A percentile compares a stretch with the other conserved stretches of the same genome.
Evolutionary conservation across 2,329 filamentous ascomycete genomes (phyloP).

Genomic region (Pseudogymnoascus sp.): DNA sequence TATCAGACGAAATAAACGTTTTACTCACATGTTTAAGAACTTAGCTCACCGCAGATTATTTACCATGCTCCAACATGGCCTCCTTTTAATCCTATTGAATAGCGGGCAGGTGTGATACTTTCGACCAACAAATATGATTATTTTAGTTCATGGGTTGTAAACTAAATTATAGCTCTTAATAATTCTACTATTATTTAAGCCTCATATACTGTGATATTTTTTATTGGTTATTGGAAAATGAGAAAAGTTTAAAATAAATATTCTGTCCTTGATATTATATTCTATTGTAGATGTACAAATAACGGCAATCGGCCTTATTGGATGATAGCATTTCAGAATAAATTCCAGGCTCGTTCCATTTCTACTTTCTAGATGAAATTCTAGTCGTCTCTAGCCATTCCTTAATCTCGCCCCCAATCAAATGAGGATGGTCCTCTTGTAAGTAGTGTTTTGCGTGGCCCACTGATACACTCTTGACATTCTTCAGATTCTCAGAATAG

Average conservation of each 20-base stretch:
- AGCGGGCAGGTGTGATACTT: background rate
- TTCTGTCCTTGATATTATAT: no score
- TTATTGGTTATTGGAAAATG: background rate
- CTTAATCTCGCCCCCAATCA: background rate
- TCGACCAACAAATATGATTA: background rate
- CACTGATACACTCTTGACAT: background rate
- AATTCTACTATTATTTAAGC: background rate
- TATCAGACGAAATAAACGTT: background rate
- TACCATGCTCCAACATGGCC: background rate
- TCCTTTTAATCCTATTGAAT: background rate
- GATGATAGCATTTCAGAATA: background rate
- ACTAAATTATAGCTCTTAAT: background rate
- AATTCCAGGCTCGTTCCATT: background rate
- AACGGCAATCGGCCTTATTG: background rate
- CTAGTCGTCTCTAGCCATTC: background rate
- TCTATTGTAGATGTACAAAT: background rate
- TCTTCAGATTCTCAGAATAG: background rate
- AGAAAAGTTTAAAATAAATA: no score
- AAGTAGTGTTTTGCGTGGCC: background rate
- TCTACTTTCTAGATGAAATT: background rate
- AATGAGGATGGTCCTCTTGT: slow-evolving; percentile 7
- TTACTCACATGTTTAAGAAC: background rate
- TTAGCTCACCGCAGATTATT: background rate
- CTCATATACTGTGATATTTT: no score
- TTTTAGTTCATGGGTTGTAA: background rate